phyloP scores from a whole-genome alignment of 257 asterid genomes.

The Solanum microdontum region DNA sequence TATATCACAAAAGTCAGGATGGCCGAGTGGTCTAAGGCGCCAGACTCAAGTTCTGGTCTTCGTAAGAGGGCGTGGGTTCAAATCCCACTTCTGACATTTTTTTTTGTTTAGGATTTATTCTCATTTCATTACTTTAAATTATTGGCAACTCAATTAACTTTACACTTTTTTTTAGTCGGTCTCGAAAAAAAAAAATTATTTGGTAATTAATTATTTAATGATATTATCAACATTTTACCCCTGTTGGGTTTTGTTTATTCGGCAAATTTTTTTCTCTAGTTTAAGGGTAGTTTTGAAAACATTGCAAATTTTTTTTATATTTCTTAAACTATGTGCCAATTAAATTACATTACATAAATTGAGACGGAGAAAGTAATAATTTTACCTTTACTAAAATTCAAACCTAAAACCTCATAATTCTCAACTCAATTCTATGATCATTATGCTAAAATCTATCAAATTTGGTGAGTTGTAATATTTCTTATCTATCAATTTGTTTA shows the following conservation, averaged over 20 bases:
- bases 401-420: neutral
- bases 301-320: neutral
- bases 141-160: too few relatives aligned
- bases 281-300: neutral
- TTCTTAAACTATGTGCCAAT: neutral
- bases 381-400: neutral
- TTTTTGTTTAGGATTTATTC: too few relatives aligned
- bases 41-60: slow-evolving; percentile 95
- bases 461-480: neutral
- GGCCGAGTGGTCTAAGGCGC: slow-evolving; percentile 99
- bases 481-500: neutral
- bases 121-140: too few relatives aligned
- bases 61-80: slow-evolving; percentile 63
- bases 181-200: too few relatives aligned
- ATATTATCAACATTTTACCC: neutral
- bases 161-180: too few relatives aligned
- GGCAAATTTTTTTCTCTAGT: rapidly evolving
- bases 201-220: neutral
- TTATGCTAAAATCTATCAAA: neutral
- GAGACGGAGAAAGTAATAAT: neutral
- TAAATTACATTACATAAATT: neutral
- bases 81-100: neutral
- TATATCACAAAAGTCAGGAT: slow-evolving; percentile 39
- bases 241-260: neutral
- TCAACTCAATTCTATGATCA: neutral